Evolutionary conservation across 352 stramenopile genomes (phyloP).

Genomic region (Phytophthora cactorum): DNA sequence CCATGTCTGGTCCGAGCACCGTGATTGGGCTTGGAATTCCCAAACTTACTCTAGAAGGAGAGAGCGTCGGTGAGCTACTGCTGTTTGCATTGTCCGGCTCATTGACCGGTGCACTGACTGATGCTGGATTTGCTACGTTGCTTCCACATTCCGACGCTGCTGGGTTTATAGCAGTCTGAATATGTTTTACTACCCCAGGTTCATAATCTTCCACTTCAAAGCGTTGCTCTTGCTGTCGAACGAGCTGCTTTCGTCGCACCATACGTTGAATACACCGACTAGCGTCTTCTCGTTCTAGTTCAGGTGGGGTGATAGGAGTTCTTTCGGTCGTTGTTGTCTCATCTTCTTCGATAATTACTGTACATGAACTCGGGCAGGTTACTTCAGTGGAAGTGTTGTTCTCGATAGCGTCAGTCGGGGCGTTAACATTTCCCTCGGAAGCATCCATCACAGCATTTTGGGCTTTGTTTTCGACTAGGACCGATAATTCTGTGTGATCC

Average conservation of each 20-base stretch:
- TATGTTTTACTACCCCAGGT: constrained; percentile 19
- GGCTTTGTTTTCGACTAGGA: background rate
- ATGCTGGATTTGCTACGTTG: background rate
- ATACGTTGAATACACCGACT: constrained; percentile 35
- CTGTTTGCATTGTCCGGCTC: background rate
- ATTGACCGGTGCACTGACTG: background rate
- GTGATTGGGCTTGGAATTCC: constrained; percentile 30
- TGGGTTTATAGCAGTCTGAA: background rate
- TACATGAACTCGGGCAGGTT: background rate
- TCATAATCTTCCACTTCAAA: constrained; percentile 28
- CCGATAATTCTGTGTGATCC: background rate
- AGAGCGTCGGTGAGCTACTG: background rate
- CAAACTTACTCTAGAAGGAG: constrained; percentile 18
- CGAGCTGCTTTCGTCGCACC: constrained; percentile 18
- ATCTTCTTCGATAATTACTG: background rate
- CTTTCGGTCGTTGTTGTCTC: background rate
- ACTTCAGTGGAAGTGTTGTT: background rate
- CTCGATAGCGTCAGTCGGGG: background rate
- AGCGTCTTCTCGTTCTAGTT: constrained; percentile 26
- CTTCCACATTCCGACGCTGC: background rate
- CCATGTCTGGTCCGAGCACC: constrained; percentile 21
- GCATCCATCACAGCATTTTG: background rate
- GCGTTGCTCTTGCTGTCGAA: constrained; percentile 21
- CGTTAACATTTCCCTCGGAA: background rate
- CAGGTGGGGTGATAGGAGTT: background rate